A percentile compares a stretch with the other conserved stretches of the same genome.
Conservation (phyloP, 2,329 filamentous ascomycete genomes). For the Neonectria faginata region DNA sequence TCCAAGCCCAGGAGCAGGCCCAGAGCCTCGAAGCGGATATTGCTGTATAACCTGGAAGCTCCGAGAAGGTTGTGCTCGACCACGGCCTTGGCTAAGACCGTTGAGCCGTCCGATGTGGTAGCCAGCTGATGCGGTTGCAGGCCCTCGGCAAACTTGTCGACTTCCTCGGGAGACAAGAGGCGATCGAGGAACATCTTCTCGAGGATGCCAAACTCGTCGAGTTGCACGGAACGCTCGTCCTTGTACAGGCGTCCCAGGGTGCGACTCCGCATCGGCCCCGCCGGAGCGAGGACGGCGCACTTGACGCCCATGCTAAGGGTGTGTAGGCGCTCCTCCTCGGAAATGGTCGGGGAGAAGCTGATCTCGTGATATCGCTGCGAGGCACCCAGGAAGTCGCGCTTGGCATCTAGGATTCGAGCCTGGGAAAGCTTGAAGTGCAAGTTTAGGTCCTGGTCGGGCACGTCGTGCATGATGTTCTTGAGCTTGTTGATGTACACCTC, state of each 20-base stretch:
- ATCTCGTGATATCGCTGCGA: conserved; percentile 90
- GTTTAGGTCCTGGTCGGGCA: conserved; percentile 78
- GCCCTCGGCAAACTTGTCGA: conserved; percentile 84
- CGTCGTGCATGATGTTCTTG: conserved; percentile 88
- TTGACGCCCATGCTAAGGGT: conserved; percentile 89
- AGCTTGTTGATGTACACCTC: conserved; percentile 93
- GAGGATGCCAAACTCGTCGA: conserved; percentile 86
- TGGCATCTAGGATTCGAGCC: conserved; percentile 91
- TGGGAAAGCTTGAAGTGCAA: conserved; percentile 92
- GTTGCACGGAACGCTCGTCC: conserved; percentile 82
- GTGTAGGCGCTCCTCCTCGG: conserved; percentile 85
- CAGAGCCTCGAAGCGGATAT: conserved; percentile 81
- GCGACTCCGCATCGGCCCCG: conserved; percentile 84
- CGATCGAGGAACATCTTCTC: conserved; percentile 98
- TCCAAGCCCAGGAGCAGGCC: conserved; percentile 82
- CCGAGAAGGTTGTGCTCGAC: conserved; percentile 96
- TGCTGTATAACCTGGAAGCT: conserved; percentile 81
- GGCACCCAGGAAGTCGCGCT: conserved; percentile 89
- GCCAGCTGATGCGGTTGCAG: conserved; percentile 91
- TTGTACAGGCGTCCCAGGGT: conserved; percentile 89
- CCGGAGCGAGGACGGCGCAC: conserved; percentile 91
- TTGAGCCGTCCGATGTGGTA: conserved; percentile 88
- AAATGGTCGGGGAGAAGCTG: conserved; percentile 80
- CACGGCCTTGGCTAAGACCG: conserved; percentile 91
- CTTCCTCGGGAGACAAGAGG: conserved; percentile 83